These are phyloP conservation scores for Cutaneotrichosporon sp. DNA, from an alignment of 1,284 basidiomycete genomes.

Conservation along the genomic window DNA sequence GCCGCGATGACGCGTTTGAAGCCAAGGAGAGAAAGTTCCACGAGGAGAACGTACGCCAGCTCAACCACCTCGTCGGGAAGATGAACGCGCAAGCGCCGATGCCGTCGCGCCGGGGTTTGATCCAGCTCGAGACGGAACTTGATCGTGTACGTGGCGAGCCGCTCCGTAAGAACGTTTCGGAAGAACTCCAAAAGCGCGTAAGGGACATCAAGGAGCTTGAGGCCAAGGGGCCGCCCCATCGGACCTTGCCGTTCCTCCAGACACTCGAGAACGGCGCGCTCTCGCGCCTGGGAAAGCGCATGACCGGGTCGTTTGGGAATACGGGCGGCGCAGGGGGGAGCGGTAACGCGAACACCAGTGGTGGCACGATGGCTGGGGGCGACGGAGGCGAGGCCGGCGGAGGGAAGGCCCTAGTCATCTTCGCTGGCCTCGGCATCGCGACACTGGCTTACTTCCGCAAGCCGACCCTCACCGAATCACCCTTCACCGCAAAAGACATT, in stretches of 20 bases:
- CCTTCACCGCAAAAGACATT: conserved; percentile 3
- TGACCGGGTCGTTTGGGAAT: background rate
- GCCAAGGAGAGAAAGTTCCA: conserved; percentile 65
- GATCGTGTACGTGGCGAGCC: conserved; percentile 56
- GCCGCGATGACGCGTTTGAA: conserved; percentile 70
- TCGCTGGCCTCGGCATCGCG: conserved; percentile 27
- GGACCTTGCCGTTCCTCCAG: conserved; percentile 1
- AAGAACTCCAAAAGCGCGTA: conserved; percentile 28
- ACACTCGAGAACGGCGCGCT: background rate
- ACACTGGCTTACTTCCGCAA: conserved; percentile 25
- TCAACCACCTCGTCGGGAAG: conserved; percentile 68
- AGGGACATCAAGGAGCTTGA: conserved; percentile 6
- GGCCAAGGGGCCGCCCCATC: background rate
- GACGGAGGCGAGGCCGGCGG: conserved; percentile 9
- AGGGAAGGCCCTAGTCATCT: conserved; percentile 23
- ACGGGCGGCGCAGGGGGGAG: conserved; percentile 11
- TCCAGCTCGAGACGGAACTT: conserved; percentile 59
- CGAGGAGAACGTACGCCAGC: conserved; percentile 60
- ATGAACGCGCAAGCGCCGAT: conserved; percentile 77
- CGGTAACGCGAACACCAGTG: background rate
- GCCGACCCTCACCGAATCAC: conserved; percentile 25
- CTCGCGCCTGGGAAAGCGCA: background rate
- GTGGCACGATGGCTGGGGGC: conserved; percentile 3
- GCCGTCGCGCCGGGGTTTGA: conserved; percentile 60
- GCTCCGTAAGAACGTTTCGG: conserved; percentile 35